phyloP scores from a whole-genome alignment of 495 filamentous ascomycete species.

The Xylaria intraflava region DNA sequence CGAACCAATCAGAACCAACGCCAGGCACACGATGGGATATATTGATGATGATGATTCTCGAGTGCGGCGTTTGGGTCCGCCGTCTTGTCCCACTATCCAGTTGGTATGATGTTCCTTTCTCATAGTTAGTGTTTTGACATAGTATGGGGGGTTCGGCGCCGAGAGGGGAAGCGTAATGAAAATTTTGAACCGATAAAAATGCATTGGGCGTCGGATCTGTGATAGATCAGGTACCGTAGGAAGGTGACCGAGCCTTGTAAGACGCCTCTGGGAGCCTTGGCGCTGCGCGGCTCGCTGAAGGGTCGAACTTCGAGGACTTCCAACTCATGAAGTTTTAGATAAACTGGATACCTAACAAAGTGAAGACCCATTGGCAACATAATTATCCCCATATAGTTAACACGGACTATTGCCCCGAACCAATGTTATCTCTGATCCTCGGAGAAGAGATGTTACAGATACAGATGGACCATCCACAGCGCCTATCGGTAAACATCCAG shows the following conservation, averaged over 20 bases:
- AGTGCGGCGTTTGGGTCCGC: not conserved
- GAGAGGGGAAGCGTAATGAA: no score
- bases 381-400: no score
- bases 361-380: no score
- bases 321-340: no score
- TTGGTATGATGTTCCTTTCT: no score
- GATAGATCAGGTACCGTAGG: not conserved
- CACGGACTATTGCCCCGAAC: no score
- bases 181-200: not conserved
- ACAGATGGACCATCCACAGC: not conserved
- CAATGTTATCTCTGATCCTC: not conserved
- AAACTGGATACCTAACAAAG: no score
- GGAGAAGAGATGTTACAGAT: not conserved
- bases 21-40: not conserved
- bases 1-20: not conserved
- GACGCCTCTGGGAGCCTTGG: no score
- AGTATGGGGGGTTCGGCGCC: no score
- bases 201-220: not conserved
- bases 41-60: constrained; percentile 2
- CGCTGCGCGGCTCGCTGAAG: not conserved
- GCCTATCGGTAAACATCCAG: not conserved
- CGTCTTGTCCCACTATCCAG: not conserved
- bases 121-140: no score
- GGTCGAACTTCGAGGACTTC: no score
- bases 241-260: not conserved